phyloP scores from a whole-genome alignment of 257 asterid species.

The Capsicum rhomboideum region DNA sequence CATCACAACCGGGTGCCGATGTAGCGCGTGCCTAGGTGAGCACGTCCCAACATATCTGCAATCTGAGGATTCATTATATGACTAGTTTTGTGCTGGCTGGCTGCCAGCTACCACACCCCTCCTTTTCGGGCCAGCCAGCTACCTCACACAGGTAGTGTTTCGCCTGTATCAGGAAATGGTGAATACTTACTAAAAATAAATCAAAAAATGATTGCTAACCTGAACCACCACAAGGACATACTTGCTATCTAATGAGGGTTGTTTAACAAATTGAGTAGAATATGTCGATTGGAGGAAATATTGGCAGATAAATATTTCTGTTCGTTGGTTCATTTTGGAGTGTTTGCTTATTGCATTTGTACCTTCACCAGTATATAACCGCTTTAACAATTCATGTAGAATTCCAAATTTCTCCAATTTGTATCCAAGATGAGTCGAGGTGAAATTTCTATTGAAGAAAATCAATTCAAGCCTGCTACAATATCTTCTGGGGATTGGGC shows the following conservation, averaged over 20 bases:
- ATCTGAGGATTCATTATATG: too few species aligned
- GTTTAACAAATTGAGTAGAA: neutral
- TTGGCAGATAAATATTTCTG: neutral
- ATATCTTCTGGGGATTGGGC: slow-evolving; percentile 91
- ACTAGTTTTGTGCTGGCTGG: too few species aligned
- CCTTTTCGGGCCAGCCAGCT: neutral
- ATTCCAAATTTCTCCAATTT: slow-evolving; percentile 92
- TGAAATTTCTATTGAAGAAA: slow-evolving; percentile 83
- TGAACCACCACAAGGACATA: neutral
- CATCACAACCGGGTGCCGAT: too few species aligned
- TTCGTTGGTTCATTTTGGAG: neutral
- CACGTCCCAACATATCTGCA: too few species aligned
- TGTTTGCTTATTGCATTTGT: neutral
- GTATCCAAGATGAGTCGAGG: slow-evolving; percentile 99
- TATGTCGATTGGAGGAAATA: neutral
- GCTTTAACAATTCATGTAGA: slow-evolving; percentile 34
- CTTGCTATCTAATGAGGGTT: neutral
- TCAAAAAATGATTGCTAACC: neutral
- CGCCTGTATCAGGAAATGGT: neutral
- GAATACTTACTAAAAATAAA: neutral
- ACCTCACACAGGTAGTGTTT: neutral
- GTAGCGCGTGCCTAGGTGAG: too few species aligned
- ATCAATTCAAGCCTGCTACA: slow-evolving; percentile 74
- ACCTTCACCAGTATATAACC: neutral
- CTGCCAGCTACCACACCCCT: neutral